These are phyloP conservation scores for Phallus indusiatus DNA, from an alignment of 768 basidiomycete species.

Conservation along the genomic window DNA sequence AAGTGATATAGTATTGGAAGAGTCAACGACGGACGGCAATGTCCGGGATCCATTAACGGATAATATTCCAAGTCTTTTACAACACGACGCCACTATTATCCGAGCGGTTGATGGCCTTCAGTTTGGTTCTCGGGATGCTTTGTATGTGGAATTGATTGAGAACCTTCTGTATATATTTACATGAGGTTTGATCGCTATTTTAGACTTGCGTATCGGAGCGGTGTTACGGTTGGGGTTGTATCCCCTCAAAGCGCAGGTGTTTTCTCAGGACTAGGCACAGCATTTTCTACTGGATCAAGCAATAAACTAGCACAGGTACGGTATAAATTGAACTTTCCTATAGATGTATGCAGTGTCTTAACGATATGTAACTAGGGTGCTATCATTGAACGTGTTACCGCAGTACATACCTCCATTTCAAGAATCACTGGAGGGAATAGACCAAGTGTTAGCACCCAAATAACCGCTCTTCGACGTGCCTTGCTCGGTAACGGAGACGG, in stretches of 20 bases:
- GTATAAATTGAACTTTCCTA: background rate
- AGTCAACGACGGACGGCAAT: conserved; percentile 51
- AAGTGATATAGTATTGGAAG: conserved; percentile 52
- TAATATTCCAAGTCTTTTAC: conserved; percentile 33
- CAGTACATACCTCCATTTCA: conserved; percentile 50
- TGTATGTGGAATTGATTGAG: conserved; percentile 28
- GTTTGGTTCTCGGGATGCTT: conserved; percentile 49
- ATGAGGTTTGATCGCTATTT: conserved; percentile 2
- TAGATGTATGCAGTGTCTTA: background rate
- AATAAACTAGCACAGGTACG: conserved; percentile 38
- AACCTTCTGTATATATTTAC: background rate
- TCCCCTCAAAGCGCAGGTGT: conserved; percentile 44
- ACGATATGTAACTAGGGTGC: conserved; percentile 26
- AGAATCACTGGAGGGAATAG: background rate
- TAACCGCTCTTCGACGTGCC: conserved; percentile 47
- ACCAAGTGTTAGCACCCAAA: conserved; percentile 58
- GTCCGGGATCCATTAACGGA: conserved; percentile 38
- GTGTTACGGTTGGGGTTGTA: conserved; percentile 54
- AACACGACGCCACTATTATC: conserved; percentile 33
- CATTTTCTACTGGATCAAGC: conserved; percentile 45
- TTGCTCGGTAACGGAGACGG: conserved; percentile 33
- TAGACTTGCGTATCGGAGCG: conserved; percentile 54
- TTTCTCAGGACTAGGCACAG: conserved; percentile 47
- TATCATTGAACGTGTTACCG: conserved; percentile 48
- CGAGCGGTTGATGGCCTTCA: conserved; percentile 66